Percentiles rank a stretch among this genome's conserved stretches.
These are phyloP conservation scores for Fusarium algeriense DNA, from an alignment of 2,329 filamentous ascomycete genomes.

Conservation along the genomic window DNA sequence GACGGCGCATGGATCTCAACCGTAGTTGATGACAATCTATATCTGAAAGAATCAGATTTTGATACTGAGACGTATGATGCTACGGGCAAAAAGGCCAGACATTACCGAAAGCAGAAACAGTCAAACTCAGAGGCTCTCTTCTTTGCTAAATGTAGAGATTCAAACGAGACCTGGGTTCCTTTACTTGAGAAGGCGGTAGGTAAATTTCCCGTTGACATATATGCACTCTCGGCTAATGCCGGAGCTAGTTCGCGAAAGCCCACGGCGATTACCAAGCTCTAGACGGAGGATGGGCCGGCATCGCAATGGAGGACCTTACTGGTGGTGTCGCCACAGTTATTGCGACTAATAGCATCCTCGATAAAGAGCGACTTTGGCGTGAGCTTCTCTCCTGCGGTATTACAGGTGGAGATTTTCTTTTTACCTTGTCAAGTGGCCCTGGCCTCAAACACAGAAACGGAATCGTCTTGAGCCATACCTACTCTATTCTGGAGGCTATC, in stretches of 20 bases:
- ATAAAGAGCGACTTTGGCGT: slow-evolving; percentile 77
- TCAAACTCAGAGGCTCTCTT: slow-evolving; percentile 76
- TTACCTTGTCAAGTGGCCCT: slow-evolving; percentile 56
- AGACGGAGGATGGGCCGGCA: slow-evolving; percentile 73
- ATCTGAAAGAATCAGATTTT: slow-evolving; percentile 54
- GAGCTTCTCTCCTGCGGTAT: slow-evolving; percentile 75
- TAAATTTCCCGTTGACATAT: background rate
- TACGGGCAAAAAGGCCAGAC: slow-evolving; percentile 65
- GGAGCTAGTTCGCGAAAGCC: slow-evolving; percentile 72
- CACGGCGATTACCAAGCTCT: slow-evolving; percentile 79
- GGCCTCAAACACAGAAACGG: slow-evolving; percentile 52
- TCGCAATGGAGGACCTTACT: slow-evolving; percentile 63
- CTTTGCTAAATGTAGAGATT: slow-evolving; percentile 76
- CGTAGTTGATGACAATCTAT: slow-evolving; percentile 77
- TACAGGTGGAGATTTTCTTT: slow-evolving; percentile 75
- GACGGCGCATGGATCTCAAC: slow-evolving; percentile 78
- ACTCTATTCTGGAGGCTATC: slow-evolving; percentile 62
- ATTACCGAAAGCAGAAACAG: slow-evolving; percentile 72
- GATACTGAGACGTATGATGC: slow-evolving; percentile 53
- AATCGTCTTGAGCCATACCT: slow-evolving; percentile 61
- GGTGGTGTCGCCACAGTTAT: slow-evolving; percentile 69
- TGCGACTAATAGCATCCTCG: slow-evolving; percentile 67
- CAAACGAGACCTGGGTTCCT: slow-evolving; percentile 81
- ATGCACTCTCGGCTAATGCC: background rate
- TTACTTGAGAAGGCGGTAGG: slow-evolving; percentile 74